Percentiles rank a stretch among this genome's conserved stretches.
Evolutionary conservation across 169 alveolate genomes (phyloP).

Genomic region (Babesia bigemina): DNA sequence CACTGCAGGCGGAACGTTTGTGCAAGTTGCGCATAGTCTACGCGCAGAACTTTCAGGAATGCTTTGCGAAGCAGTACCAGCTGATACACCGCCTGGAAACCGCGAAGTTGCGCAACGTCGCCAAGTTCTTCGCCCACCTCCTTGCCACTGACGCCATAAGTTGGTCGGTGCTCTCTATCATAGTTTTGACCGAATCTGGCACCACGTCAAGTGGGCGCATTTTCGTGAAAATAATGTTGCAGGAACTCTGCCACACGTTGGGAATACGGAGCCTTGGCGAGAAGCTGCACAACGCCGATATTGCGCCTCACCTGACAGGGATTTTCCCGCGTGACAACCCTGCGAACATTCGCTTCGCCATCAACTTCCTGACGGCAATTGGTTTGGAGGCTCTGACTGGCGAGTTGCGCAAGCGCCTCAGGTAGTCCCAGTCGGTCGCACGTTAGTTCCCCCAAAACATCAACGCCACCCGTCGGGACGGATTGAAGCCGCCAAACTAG

Average conservation of each 20-base stretch:
- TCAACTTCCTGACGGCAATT: constrained; percentile 97
- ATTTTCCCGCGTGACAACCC: constrained; percentile 93
- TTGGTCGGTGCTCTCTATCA: constrained; percentile 85
- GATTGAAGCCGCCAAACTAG: no score
- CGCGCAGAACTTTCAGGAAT: constrained; percentile 89
- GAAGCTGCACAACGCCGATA: constrained; percentile 84
- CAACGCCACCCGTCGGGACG: neutral
- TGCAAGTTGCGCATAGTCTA: constrained; percentile 91
- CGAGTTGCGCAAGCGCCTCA: constrained; percentile 86
- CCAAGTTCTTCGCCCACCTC: constrained; percentile 96
- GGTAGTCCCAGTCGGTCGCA: neutral
- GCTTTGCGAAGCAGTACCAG: constrained; percentile 81
- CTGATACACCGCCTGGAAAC: constrained; percentile 95
- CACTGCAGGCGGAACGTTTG: constrained; percentile 94
- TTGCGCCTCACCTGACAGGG: constrained; percentile 87
- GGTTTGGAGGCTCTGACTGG: constrained; percentile 95
- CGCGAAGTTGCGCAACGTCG: constrained; percentile 93
- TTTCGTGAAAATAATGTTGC: constrained; percentile 92
- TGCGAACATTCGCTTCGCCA: constrained; percentile 93
- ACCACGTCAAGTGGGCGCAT: constrained; percentile 97
- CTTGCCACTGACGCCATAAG: constrained; percentile 85
- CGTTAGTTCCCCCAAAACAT: no score
- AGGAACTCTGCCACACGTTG: constrained; percentile 90
- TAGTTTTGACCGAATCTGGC: constrained; percentile 93
- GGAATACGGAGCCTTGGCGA: constrained; percentile 78